Percentiles rank a stretch among this genome's conserved stretches.
Conservation (phyloP, 2,329 filamentous ascomycete genomes). For the Penicillium fuscoglaucum region DNA sequence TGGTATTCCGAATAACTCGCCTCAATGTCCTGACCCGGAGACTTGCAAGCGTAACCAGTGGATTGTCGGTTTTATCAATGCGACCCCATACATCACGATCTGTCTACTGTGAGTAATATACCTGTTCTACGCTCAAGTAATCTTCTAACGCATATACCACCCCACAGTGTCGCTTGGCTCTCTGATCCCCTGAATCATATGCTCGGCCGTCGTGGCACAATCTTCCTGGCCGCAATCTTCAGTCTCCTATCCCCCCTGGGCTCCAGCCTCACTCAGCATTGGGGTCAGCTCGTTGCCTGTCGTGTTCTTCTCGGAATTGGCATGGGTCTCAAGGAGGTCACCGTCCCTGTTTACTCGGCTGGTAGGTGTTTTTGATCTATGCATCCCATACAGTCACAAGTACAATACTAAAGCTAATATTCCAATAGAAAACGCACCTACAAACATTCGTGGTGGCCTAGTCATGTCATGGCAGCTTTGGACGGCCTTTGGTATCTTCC, state of each 20-base stretch:
- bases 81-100: conserved; percentile 52
- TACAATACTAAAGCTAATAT: background rate
- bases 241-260: conserved; percentile 21
- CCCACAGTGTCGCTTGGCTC: conserved; percentile 19
- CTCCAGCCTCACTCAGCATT: conserved; percentile 18
- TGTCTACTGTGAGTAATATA: conserved; percentile 46
- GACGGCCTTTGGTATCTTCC: conserved; percentile 42
- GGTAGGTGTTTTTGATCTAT: background rate
- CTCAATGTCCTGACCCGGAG: conserved; percentile 20
- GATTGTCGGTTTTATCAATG: conserved; percentile 64
- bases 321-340: conserved; percentile 43
- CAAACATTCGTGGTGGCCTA: conserved; percentile 55
- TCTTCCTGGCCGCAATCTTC: conserved; percentile 21
- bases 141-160: background rate
- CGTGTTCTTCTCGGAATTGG: conserved; percentile 37
- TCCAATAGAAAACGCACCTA: conserved; percentile 49
- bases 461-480: conserved; percentile 60
- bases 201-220: conserved; percentile 21
- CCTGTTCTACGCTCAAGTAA: background rate
- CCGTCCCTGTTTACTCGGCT: conserved; percentile 56
- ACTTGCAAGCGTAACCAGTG: conserved; percentile 48
- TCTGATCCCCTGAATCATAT: conserved; percentile 22
- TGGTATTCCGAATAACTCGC: conserved; percentile 20
- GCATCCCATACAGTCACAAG: background rate
- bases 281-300: conserved; percentile 19